A percentile compares a stretch with the other conserved stretches of the same genome.
Evolutionary conservation across 2,329 filamentous ascomycete species (phyloP).

Genomic region (Arthrobotrys musiformis): DNA sequence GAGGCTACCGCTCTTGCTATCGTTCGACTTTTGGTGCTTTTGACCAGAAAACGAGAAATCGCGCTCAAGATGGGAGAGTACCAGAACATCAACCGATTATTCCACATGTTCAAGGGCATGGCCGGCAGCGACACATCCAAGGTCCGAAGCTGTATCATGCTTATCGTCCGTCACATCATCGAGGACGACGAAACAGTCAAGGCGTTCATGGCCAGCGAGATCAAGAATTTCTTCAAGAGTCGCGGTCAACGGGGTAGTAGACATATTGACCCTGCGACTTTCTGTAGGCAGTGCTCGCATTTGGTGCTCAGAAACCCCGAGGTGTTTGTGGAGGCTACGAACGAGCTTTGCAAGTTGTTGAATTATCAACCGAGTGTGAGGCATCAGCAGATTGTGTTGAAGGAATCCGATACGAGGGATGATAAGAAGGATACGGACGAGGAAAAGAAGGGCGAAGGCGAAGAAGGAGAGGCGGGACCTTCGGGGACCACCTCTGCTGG

Average conservation of each 20-base stretch:
- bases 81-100: constrained; percentile 86
- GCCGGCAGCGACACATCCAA: constrained; percentile 80
- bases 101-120: constrained; percentile 94
- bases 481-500: constrained; percentile 45
- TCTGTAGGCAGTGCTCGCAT: constrained; percentile 80
- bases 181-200: constrained; percentile 92
- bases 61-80: constrained; percentile 84
- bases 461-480: constrained; percentile 60
- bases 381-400: constrained; percentile 58
- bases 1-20: constrained; percentile 84
- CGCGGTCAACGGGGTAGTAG: constrained; percentile 63
- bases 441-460: constrained; percentile 59
- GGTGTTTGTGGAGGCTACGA: constrained; percentile 86
- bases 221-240: constrained; percentile 77
- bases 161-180: constrained; percentile 88
- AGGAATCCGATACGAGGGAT: constrained; percentile 56
- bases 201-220: constrained; percentile 91
- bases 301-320: constrained; percentile 83
- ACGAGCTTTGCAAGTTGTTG: constrained; percentile 81
- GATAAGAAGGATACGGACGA: constrained; percentile 58
- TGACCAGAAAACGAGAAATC: constrained; percentile 81
- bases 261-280: constrained; percentile 75
- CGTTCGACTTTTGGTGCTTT: constrained; percentile 82
- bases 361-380: constrained; percentile 65
- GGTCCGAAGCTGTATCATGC: constrained; percentile 79